These are phyloP conservation scores for Hymenotorrendiella dingleyae DNA, from an alignment of 2,329 filamentous ascomycete genomes.

Conservation along the genomic window DNA sequence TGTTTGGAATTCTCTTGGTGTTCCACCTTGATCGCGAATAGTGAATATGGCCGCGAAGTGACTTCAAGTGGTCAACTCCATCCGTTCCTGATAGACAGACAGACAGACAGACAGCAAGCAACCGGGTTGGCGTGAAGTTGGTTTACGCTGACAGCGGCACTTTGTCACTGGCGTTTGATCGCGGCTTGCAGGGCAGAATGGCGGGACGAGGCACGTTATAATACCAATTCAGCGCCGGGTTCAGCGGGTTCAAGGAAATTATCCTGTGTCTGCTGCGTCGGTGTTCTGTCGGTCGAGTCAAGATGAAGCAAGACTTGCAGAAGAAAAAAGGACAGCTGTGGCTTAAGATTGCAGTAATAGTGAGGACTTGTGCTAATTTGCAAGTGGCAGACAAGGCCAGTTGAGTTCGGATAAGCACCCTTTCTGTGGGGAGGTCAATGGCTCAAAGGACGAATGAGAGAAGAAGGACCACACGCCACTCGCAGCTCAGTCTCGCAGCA, in stretches of 20 bases:
- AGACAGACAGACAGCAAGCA: slow-evolving; percentile 12
- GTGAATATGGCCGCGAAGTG: neutral
- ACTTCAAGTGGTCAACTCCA: slow-evolving; percentile 4
- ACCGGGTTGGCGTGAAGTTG: slow-evolving; percentile 18
- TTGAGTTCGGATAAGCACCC: slow-evolving; percentile 15
- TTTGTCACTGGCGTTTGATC: slow-evolving; percentile 19
- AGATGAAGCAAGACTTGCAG: slow-evolving; percentile 17
- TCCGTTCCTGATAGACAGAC: slow-evolving; percentile 13
- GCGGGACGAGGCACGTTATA: slow-evolving; percentile 18
- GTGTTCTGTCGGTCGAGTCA: too few species aligned
- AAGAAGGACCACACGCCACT: slow-evolving; percentile 22
- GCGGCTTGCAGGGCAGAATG: slow-evolving; percentile 14
- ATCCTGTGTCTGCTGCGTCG: slow-evolving; percentile 14
- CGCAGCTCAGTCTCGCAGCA: slow-evolving; percentile 17
- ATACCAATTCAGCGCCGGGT: slow-evolving; percentile 12
- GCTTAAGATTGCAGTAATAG: slow-evolving; percentile 23
- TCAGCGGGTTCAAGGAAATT: slow-evolving; percentile 15
- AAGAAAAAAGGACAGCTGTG: slow-evolving; percentile 22
- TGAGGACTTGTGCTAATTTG: slow-evolving; percentile 24
- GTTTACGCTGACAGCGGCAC: slow-evolving; percentile 20
- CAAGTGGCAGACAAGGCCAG: slow-evolving; percentile 22
- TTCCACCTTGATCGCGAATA: too few species aligned
- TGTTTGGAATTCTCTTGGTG: too few species aligned
- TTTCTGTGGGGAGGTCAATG: slow-evolving; percentile 21
- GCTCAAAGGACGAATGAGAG: slow-evolving; percentile 23